Percentiles rank a stretch among this genome's conserved stretches.
Evolutionary conservation across 192 early-diverging fungal species (phyloP).

Genomic region (Podila minutissima): DNA sequence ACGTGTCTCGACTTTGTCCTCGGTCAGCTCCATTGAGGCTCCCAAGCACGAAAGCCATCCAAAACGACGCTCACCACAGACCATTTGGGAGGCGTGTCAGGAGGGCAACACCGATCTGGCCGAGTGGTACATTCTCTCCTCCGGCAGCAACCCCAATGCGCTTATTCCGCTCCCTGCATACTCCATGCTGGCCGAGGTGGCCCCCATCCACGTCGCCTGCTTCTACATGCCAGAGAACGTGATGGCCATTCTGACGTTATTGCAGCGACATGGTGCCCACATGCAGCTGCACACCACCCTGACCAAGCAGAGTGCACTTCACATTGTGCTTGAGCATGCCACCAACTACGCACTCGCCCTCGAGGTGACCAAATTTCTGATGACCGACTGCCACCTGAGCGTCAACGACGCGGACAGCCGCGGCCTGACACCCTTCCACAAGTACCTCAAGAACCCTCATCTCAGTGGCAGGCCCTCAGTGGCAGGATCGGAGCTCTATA

Average conservation of each 20-base stretch:
- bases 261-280: slow-evolving; percentile 32
- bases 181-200: slow-evolving; percentile 40
- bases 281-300: slow-evolving; percentile 38
- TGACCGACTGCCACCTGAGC: slow-evolving; percentile 28
- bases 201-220: slow-evolving; percentile 43
- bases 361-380: slow-evolving; percentile 32
- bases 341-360: slow-evolving; percentile 31
- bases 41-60: slow-evolving; percentile 24
- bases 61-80: slow-evolving; percentile 19
- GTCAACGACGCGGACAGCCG: slow-evolving; percentile 40
- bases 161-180: slow-evolving; percentile 25
- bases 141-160: slow-evolving; percentile 24
- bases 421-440: slow-evolving; percentile 46
- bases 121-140: slow-evolving; percentile 28
- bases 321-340: slow-evolving; percentile 40
- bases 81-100: slow-evolving; percentile 44
- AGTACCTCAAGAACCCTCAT: slow-evolving; percentile 45
- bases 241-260: slow-evolving; percentile 21
- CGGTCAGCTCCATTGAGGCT: slow-evolving; percentile 31
- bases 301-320: slow-evolving; percentile 39
- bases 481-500: slow-evolving; percentile 33
- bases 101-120: slow-evolving; percentile 36
- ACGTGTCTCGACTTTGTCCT: slow-evolving; percentile 40
- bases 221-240: slow-evolving; percentile 37
- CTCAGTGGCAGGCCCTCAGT: slow-evolving; percentile 34